Evolutionary conservation across 2,329 filamentous ascomycete genomes (phyloP).

Genomic region (Curvularia sp.): DNA sequence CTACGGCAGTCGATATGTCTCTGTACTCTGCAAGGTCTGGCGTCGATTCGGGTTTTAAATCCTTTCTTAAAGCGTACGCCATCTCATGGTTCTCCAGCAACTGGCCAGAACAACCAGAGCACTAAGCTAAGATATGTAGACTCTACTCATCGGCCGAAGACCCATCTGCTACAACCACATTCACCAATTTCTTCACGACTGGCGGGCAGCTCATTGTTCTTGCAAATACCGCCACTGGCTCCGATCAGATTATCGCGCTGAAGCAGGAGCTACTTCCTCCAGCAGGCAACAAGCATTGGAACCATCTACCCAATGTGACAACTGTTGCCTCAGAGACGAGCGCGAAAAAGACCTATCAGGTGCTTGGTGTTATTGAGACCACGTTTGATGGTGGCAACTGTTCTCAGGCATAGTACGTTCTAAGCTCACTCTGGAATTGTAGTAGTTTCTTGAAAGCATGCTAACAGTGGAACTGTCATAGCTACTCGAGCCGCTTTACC

Average conservation of each 20-base stretch:
- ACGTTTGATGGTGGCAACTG: slow-evolving; percentile 12
- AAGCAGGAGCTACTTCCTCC: slow-evolving; percentile 6
- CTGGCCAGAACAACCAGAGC: background rate
- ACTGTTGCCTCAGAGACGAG: slow-evolving; percentile 9
- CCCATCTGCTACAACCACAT: slow-evolving; percentile 5
- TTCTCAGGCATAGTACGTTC: slow-evolving; percentile 13
- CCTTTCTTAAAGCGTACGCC: slow-evolving; percentile 8
- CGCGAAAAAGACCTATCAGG: slow-evolving; percentile 8
- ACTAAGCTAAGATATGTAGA: background rate
- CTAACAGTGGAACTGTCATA: background rate
- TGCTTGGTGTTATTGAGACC: slow-evolving; percentile 11
- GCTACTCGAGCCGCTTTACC: slow-evolving; percentile 12
- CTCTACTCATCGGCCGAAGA: slow-evolving; percentile 12
- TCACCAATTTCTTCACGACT: slow-evolving; percentile 12
- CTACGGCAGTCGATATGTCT: slow-evolving; percentile 12
- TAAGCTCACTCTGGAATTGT: background rate
- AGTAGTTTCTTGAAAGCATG: background rate
- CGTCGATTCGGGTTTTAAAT: slow-evolving; percentile 3
- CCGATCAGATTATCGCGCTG: slow-evolving; percentile 11
- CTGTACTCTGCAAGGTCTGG: slow-evolving; percentile 4
- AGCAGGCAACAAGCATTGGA: slow-evolving; percentile 12
- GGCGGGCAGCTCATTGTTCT: slow-evolving; percentile 11
- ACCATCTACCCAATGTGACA: slow-evolving; percentile 7
- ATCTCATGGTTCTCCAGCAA: background rate
- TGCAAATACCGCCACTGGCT: background rate